Evolutionary conservation across 2,329 filamentous ascomycete genomes (phyloP).

Genomic region (Sclerotinia sclerotiorum): DNA sequence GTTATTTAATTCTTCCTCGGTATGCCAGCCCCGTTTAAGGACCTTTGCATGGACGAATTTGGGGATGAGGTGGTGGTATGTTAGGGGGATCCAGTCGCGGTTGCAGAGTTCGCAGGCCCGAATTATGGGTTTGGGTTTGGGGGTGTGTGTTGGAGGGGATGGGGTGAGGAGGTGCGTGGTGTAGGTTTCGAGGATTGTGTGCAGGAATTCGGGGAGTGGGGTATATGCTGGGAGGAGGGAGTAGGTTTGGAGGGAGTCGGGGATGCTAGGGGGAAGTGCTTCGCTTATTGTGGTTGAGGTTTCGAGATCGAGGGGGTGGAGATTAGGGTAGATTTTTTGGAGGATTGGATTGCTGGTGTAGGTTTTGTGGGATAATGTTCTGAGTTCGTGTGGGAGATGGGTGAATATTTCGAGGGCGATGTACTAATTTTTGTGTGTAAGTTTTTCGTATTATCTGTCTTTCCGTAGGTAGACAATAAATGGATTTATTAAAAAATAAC

Average conservation of each 20-base stretch:
- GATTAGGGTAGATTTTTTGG: constrained; percentile 53
- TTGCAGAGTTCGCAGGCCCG: constrained; percentile 73
- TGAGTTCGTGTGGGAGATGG: constrained; percentile 60
- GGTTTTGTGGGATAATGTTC: constrained; percentile 59
- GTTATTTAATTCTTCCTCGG: constrained; percentile 69
- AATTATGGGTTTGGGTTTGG: constrained; percentile 52
- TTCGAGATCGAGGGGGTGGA: constrained; percentile 46
- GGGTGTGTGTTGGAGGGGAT: constrained; percentile 65
- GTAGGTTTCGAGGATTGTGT: constrained; percentile 63
- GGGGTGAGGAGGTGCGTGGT: constrained; percentile 56
- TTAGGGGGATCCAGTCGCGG: constrained; percentile 71
- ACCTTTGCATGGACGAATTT: constrained; percentile 73
- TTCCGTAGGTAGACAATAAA: too few species aligned
- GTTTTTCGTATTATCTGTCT: not conserved
- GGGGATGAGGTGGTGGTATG: constrained; percentile 87
- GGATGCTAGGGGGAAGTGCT: constrained; percentile 55
- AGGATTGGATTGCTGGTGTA: constrained; percentile 52
- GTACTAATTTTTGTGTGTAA: constrained; percentile 51
- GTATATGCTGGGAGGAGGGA: constrained; percentile 51
- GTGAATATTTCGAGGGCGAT: constrained; percentile 69
- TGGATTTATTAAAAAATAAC: not conserved
- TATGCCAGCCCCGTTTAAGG: constrained; percentile 76
- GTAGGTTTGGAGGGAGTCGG: constrained; percentile 69
- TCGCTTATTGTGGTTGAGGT: constrained; percentile 46
- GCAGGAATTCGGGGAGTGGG: constrained; percentile 55